phyloP scores from a whole-genome alignment of 2,329 filamentous ascomycete species.

The Beauveria rudraprayagi region DNA sequence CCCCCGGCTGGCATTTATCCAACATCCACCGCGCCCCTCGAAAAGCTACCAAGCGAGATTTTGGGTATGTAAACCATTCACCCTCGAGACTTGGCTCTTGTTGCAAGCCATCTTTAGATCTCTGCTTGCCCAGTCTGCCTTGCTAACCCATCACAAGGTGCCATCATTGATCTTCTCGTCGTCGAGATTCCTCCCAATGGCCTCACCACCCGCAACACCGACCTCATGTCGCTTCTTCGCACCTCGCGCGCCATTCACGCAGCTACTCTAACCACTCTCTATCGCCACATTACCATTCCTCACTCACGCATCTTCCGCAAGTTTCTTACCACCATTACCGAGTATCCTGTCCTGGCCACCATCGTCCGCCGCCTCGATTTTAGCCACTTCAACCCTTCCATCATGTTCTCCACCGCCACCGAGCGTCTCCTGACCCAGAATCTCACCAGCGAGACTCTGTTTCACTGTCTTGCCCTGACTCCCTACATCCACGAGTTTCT shows the following conservation, averaged over 20 bases:
- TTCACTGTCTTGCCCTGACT: slow-evolving; percentile 62
- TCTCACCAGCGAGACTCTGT: slow-evolving; percentile 64
- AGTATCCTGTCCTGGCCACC: slow-evolving; percentile 61
- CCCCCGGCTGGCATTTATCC: slow-evolving; percentile 23
- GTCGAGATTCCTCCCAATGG: slow-evolving; percentile 66
- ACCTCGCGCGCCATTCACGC: slow-evolving; percentile 68
- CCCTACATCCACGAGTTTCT: slow-evolving; percentile 71
- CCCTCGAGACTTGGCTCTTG: neutral
- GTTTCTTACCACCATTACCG: slow-evolving; percentile 60
- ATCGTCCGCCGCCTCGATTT: slow-evolving; percentile 76
- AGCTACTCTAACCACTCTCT: slow-evolving; percentile 66
- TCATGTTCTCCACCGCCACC: slow-evolving; percentile 65
- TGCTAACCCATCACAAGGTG: slow-evolving; percentile 36
- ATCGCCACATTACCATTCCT: slow-evolving; percentile 72
- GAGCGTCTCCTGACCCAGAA: slow-evolving; percentile 70
- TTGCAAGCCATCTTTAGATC: neutral
- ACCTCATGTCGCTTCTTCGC: slow-evolving; percentile 66
- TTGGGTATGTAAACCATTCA: slow-evolving; percentile 44
- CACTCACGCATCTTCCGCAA: slow-evolving; percentile 80
- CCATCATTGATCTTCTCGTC: slow-evolving; percentile 67
- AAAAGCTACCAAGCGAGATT: slow-evolving; percentile 62
- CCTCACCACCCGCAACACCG: slow-evolving; percentile 66
- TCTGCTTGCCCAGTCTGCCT: too few relatives aligned
- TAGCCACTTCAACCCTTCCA: slow-evolving; percentile 76
- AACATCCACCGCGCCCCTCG: slow-evolving; percentile 50